Evolutionary conservation across 1,284 basidiomycete genomes (phyloP).

Genomic region (Anthracocystis panici-leucophaei): DNA sequence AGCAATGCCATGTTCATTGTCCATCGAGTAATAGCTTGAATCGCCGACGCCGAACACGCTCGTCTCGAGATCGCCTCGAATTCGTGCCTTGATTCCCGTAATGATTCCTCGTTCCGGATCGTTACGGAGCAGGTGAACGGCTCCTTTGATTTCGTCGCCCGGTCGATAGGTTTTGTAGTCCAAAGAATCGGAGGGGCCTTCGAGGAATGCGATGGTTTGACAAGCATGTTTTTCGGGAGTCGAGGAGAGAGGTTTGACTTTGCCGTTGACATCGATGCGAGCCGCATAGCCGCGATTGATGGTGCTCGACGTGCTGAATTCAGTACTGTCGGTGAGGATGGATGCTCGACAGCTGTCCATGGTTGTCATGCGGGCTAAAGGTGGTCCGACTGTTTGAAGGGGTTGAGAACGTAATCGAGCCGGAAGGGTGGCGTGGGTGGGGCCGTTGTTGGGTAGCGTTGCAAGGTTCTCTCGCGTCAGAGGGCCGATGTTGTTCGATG

Average conservation of each 20-base stretch:
- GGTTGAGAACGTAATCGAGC: constrained; percentile 22
- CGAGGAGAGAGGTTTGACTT: constrained; percentile 45
- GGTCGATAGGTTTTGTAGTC: constrained; percentile 56
- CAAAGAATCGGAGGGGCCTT: constrained; percentile 43
- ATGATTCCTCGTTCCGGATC: constrained; percentile 49
- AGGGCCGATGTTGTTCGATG: constrained; percentile 1
- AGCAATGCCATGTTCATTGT: constrained; percentile 50
- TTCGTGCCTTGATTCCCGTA: constrained; percentile 51
- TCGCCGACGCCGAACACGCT: constrained; percentile 52
- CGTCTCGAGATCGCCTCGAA: constrained; percentile 51
- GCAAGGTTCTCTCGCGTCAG: constrained; percentile 41
- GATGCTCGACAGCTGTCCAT: constrained; percentile 44
- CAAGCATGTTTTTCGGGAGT: constrained; percentile 32
- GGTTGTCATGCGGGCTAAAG: constrained; percentile 33
- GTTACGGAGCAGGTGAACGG: constrained; percentile 46
- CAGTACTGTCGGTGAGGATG: constrained; percentile 44
- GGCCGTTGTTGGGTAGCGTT: constrained; percentile 17
- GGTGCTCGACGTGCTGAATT: constrained; percentile 54
- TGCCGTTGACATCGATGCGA: constrained; percentile 52
- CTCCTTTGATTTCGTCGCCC: constrained; percentile 51
- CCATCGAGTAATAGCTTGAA: constrained; percentile 52
- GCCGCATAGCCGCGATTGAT: constrained; percentile 51
- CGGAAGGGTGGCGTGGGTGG: constrained; percentile 15
- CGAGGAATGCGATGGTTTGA: constrained; percentile 53
- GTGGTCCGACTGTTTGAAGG: constrained; percentile 7